Base-by-base conservation (phyloP, 2,329 filamentous ascomycete genomes). In the Colletotrichum costaricense region DNA sequence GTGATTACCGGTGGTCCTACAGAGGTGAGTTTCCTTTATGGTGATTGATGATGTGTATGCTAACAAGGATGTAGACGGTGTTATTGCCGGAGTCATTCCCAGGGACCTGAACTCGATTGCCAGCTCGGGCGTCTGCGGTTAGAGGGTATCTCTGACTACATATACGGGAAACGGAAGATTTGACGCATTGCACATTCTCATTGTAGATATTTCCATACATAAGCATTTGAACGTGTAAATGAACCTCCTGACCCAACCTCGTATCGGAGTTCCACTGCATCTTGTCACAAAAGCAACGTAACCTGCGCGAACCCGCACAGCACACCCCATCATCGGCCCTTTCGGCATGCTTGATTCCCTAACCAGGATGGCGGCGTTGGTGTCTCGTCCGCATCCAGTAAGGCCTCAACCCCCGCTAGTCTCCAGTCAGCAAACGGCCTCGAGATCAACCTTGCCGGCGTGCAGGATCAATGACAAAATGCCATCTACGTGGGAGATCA, bases 1-100 rank as follows among this genome's bases (percentile, higher is more conserved):
- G 78, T 8, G 79, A 80, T 65, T 79, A 79, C 24, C 73, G 77
- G n/a, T 80, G 79, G 79, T 79, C 78, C 8, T 80, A 80, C 62
- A 71, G 68, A 72, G 74, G 74, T 68, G 49, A 26, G 74, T 59
- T 5, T 2, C 28, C 19, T 19, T 12, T 1, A 56, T 2, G 11
- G 46, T 7, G 24, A 8, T n/a, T 49, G 9, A 12, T 4, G n/a
- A 62, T 14, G 24, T 11, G 7, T 14, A 33, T 67, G 57, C 57
- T 74, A 16, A 73, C 55, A 3, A 42, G 5, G 16, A 26, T 5
- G 24, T 5, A 74, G 72, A 74, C 33, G 67, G 63, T 38, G 68
- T 74, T n/a, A 71, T 74, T 62, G 68, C 67, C 2, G 72, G 72
- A 24, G 54, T 72, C 12, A 55, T 74, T n/a, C 72, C 72, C 2